phyloP scores from a whole-genome alignment of 2,329 filamentous ascomycete genomes.

The Huntiella abstrusa region DNA sequence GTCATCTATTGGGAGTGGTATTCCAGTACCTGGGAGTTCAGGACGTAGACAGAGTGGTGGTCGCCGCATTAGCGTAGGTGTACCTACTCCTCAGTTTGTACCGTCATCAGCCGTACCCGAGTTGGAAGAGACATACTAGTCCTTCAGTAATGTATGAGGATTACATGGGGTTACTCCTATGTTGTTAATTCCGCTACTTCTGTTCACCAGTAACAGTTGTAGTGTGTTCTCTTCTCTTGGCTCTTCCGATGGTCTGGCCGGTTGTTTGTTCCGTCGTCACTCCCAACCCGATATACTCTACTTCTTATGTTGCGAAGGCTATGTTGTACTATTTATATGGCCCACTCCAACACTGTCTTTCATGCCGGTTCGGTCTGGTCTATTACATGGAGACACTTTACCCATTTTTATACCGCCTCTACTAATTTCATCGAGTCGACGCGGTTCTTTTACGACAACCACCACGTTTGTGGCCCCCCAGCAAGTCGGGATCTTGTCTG shows the following conservation, averaged over 20 bases:
- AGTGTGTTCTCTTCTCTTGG: neutral
- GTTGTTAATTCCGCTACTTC: slow-evolving; percentile 1
- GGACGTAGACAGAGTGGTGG: slow-evolving; percentile 10
- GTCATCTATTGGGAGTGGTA: slow-evolving; percentile 21
- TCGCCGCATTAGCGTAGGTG: slow-evolving; percentile 24
- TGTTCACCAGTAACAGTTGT: neutral
- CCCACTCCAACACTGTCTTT: neutral
- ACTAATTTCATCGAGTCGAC: too few relatives aligned
- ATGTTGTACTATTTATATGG: neutral
- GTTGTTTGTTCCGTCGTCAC: too few relatives aligned
- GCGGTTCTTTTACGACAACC: too few relatives aligned
- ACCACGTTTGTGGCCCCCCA: too few relatives aligned
- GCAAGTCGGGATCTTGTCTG: too few relatives aligned
- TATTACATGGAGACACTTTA: too few relatives aligned
- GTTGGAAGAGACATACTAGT: slow-evolving; percentile 35
- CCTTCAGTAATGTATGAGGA: slow-evolving; percentile 1
- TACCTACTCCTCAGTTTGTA: slow-evolving; percentile 11
- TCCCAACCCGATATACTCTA: slow-evolving; percentile 8
- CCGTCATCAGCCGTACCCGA: slow-evolving; percentile 23
- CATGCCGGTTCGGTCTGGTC: too few relatives aligned
- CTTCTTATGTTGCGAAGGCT: neutral
- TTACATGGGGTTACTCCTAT: neutral
- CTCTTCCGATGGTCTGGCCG: neutral
- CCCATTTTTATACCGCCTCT: too few relatives aligned
- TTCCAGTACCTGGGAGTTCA: slow-evolving; percentile 24